Evolutionary conservation across 192 early-diverging fungal genomes (phyloP), one percentile per base, ranked within the genome.

Genomic region (Podila clonocystis): DNA sequence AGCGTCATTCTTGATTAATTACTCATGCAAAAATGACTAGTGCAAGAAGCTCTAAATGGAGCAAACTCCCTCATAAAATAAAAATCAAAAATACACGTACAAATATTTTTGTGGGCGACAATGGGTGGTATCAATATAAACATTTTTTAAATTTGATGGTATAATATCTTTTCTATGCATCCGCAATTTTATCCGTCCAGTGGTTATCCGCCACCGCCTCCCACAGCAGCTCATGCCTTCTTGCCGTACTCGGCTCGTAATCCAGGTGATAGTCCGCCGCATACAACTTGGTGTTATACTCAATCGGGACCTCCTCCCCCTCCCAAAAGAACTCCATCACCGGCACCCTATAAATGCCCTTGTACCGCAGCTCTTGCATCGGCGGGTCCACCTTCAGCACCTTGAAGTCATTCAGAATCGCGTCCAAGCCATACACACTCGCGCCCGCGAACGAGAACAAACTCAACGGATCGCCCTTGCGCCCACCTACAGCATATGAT

Each of bases 291-390:
- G 67, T 41, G 26, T 73, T 72, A 33, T 65, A 73, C 34, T 80
- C 77, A 12, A 80, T 69, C 3, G 77, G 77, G n/a, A 59, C 28
- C 6, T 65, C 36, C 0, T 68, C 58, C 1, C 38, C 63, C 22
- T 76, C 74, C 50, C 38, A 59, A 50, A 68, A 80, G n/a, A 80
- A 80, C 63, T 80, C 65, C 38, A 80, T 62, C 41, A 80, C 71
- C 19, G 77, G 77, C n/a, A 80, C 77, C 12, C 77, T 29, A 50
- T 60, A 68, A 9, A 68, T 80, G 5, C 77, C 77, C 3, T 73
- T 72, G 67, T 80, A 80, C 30, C 62, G 17, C 5, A 72, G 22
- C 19, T 29, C 52, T 7, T 65, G 50, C 77, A 80, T 69, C 0
- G 77, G 66, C 17, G 65, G 20, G 38, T 80, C 77, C 19, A 80